phyloP scores from a whole-genome alignment of 768 basidiomycete species.

The Suillus subluteus region DNA sequence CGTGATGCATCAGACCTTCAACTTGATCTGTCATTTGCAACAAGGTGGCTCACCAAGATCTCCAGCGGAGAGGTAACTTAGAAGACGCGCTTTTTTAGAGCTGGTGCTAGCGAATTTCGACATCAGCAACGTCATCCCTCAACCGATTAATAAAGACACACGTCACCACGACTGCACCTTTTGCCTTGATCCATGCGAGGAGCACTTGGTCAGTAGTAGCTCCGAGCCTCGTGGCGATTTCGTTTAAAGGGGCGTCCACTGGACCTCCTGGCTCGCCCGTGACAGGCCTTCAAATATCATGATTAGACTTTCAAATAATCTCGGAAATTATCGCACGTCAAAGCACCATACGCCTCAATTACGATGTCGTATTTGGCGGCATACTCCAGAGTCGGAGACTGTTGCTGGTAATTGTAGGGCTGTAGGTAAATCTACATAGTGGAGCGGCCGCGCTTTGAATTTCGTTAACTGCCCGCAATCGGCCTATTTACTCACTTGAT shows the following conservation, averaged over 20 bases:
- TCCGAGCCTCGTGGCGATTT: conserved; percentile 53
- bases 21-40: neutral
- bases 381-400: conserved; percentile 60
- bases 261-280: conserved; percentile 63
- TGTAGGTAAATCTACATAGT: conserved; percentile 66
- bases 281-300: conserved; percentile 49
- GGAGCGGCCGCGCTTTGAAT: neutral
- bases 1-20: conserved; percentile 3
- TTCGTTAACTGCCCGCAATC: neutral
- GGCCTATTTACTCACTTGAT: conserved; percentile 53
- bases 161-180: conserved; percentile 70
- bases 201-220: conserved; percentile 68
- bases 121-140: neutral
- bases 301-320: conserved; percentile 1
- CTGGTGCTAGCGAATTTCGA: conserved; percentile 48
- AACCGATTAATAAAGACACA: conserved; percentile 29
- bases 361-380: conserved; percentile 61
- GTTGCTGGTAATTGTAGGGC: conserved; percentile 65
- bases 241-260: conserved; percentile 58
- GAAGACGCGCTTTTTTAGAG: conserved; percentile 64
- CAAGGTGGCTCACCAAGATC: conserved; percentile 53
- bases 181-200: conserved; percentile 72
- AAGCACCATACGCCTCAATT: conserved; percentile 71
- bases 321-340: conserved; percentile 48
- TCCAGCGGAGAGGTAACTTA: conserved; percentile 69